These are phyloP conservation scores for Boletus edulis DNA, from an alignment of 768 basidiomycete genomes.

Conservation along the genomic window DNA sequence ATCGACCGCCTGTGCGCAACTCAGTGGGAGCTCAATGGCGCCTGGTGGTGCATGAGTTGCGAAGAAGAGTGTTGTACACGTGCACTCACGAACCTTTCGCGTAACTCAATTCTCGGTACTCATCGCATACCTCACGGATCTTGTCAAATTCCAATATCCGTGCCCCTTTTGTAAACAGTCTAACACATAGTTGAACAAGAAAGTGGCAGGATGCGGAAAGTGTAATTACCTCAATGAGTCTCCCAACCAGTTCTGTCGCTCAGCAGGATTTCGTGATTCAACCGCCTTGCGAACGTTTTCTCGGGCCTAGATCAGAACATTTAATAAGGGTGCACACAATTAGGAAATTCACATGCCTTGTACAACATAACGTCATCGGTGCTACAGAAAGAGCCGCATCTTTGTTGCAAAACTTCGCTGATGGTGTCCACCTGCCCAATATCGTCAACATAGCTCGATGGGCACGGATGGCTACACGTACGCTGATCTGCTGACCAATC, in stretches of 20 bases:
- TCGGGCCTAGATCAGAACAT: slow-evolving; percentile 58
- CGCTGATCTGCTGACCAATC: slow-evolving; percentile 94
- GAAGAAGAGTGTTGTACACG: not conserved
- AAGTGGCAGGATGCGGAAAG: not conserved
- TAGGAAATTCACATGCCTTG: slow-evolving; percentile 54
- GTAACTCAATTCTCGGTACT: slow-evolving; percentile 83
- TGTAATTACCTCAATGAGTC: slow-evolving; percentile 78
- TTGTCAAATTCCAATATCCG: slow-evolving; percentile 81
- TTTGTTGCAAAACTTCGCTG: slow-evolving; percentile 89
- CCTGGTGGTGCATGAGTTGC: slow-evolving; percentile 42
- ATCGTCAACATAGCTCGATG: slow-evolving; percentile 3
- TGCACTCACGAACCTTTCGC: slow-evolving; percentile 60
- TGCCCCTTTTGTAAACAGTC: slow-evolving; percentile 87
- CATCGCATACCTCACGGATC: slow-evolving; percentile 81
- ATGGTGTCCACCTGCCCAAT: slow-evolving; percentile 84
- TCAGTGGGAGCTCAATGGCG: slow-evolving; percentile 79
- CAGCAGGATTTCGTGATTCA: slow-evolving; percentile 69
- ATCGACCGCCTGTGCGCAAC: slow-evolving; percentile 80
- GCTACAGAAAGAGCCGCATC: slow-evolving; percentile 97
- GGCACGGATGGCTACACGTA: slow-evolving; percentile 36
- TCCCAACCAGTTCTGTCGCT: slow-evolving; percentile 74
- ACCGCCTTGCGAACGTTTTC: slow-evolving; percentile 91
- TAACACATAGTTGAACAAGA: slow-evolving; percentile 29
- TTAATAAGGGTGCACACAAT: slow-evolving; percentile 2
- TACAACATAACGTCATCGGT: slow-evolving; percentile 98